These are phyloP conservation scores for Calycina herbarum DNA, from an alignment of 2,329 filamentous ascomycete species.

Conservation along the genomic window DNA sequence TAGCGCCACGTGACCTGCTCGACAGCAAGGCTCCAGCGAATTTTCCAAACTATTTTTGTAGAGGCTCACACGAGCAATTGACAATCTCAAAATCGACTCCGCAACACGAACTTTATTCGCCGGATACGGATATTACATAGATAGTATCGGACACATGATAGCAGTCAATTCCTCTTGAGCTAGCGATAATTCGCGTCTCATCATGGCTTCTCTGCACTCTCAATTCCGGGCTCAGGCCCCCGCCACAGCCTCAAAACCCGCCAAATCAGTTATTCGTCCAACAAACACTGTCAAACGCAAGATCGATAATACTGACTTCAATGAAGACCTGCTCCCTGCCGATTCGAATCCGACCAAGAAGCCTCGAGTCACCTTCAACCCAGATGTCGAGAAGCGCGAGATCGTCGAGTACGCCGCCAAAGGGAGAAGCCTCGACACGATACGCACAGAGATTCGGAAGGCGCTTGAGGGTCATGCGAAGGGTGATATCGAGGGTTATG, in stretches of 20 bases:
- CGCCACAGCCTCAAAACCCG: conserved; percentile 24
- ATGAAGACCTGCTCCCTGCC: conserved; percentile 27
- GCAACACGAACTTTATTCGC: background rate
- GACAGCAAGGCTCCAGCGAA: background rate
- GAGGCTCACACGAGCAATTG: conserved; percentile 13
- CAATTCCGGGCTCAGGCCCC: conserved; percentile 17
- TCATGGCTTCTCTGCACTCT: conserved; percentile 32
- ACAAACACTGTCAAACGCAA: conserved; percentile 34
- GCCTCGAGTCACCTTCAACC: conserved; percentile 36
- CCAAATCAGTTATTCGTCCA: conserved; percentile 34
- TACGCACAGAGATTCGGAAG: conserved; percentile 37
- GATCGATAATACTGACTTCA: conserved; percentile 31
- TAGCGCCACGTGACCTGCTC: background rate
- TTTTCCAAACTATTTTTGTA: conserved; percentile 11
- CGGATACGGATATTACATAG: background rate
- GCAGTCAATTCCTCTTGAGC: conserved; percentile 5
- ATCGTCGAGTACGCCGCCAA: conserved; percentile 32
- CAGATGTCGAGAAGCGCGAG: conserved; percentile 37
- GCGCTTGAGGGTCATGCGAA: conserved; percentile 55
- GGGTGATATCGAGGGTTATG: conserved; percentile 60
- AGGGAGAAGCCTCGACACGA: conserved; percentile 30
- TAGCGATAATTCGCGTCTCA: conserved; percentile 14
- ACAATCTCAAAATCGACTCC: conserved; percentile 10
- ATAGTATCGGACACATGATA: conserved; percentile 21
- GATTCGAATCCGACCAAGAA: conserved; percentile 33